These are phyloP conservation scores for Allantophomopsis lycopodina DNA, from an alignment of 2,329 filamentous ascomycete genomes.

Conservation along the genomic window DNA sequence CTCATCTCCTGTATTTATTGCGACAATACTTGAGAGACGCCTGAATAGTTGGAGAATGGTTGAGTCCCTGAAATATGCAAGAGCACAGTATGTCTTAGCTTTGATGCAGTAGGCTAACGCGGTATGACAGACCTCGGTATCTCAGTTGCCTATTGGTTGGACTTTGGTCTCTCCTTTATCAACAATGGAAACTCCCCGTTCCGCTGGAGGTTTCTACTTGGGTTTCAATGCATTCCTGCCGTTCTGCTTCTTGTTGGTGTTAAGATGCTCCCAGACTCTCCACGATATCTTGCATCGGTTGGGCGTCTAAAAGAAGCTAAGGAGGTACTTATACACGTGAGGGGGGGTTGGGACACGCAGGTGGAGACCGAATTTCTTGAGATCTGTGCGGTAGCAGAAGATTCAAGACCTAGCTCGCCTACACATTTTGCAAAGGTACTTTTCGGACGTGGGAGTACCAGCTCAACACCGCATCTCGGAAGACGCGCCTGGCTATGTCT, in stretches of 20 bases:
- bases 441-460: slow-evolving; percentile 18
- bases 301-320: slow-evolving; percentile 5
- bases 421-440: slow-evolving; percentile 23
- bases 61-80: too few species aligned
- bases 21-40: too few species aligned
- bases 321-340: slow-evolving; percentile 5
- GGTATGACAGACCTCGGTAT: slow-evolving; percentile 9
- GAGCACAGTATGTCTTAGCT: too few species aligned
- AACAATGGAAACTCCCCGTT: slow-evolving; percentile 7
- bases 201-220: slow-evolving; percentile 17
- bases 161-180: slow-evolving; percentile 24
- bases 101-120: too few species aligned
- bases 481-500: slow-evolving; percentile 27
- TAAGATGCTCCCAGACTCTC: slow-evolving; percentile 29
- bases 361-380: slow-evolving; percentile 18
- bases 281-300: slow-evolving; percentile 11
- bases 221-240: slow-evolving; percentile 22
- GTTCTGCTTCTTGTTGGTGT: slow-evolving; percentile 24
- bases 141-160: slow-evolving; percentile 17
- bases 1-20: too few species aligned
- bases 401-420: slow-evolving; percentile 20
- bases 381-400: slow-evolving; percentile 18
- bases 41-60: too few species aligned
- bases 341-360: slow-evolving; percentile 2
- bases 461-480: slow-evolving; percentile 16